Percentiles rank a stretch among this genome's conserved stretches.
phyloP scores from a whole-genome alignment of 768 basidiomycete genomes.

The Phlebiopsis flavidoalba region DNA sequence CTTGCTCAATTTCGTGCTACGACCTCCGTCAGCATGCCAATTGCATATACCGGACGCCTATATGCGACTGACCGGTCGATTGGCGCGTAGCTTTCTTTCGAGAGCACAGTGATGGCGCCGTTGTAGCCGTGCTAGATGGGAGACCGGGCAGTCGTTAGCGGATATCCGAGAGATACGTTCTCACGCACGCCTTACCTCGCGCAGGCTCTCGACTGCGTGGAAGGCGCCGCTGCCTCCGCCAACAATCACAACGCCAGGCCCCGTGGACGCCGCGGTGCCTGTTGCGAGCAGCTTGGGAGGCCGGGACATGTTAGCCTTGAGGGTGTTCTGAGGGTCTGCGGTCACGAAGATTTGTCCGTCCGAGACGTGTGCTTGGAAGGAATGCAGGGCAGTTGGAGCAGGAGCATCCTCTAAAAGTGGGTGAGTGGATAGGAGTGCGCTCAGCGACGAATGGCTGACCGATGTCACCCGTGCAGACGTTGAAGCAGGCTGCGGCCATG shows the following conservation, averaged over 20 bases:
- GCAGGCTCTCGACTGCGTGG: slow-evolving; percentile 72
- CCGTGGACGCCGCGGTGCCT: slow-evolving; percentile 36
- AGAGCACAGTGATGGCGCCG: slow-evolving; percentile 71
- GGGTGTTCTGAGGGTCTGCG: slow-evolving; percentile 55
- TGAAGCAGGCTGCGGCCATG: slow-evolving; percentile 68
- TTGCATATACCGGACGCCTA: neutral
- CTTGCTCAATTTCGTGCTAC: slow-evolving; percentile 86
- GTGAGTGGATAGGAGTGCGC: neutral
- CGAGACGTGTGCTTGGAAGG: slow-evolving; percentile 61
- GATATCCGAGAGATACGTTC: neutral
- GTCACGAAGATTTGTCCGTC: slow-evolving; percentile 78
- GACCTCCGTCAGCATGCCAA: neutral
- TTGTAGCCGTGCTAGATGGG: slow-evolving; percentile 62
- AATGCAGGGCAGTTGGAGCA: slow-evolving; percentile 73
- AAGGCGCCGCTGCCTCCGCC: slow-evolving; percentile 83
- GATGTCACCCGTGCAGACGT: slow-evolving; percentile 78
- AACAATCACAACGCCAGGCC: slow-evolving; percentile 72
- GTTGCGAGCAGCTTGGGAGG: slow-evolving; percentile 49
- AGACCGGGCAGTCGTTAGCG: neutral
- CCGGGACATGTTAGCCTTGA: slow-evolving; percentile 63
- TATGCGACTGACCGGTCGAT: slow-evolving; percentile 62
- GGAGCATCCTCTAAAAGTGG: slow-evolving; percentile 73
- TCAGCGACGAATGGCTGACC: slow-evolving; percentile 34
- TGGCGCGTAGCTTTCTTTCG: slow-evolving; percentile 75
- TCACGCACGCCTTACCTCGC: slow-evolving; percentile 49